Percentiles rank a stretch among this genome's conserved stretches.
Evolutionary conservation across 805 yeast genomes (phyloP).

Genomic region (Ogataea minuta): DNA sequence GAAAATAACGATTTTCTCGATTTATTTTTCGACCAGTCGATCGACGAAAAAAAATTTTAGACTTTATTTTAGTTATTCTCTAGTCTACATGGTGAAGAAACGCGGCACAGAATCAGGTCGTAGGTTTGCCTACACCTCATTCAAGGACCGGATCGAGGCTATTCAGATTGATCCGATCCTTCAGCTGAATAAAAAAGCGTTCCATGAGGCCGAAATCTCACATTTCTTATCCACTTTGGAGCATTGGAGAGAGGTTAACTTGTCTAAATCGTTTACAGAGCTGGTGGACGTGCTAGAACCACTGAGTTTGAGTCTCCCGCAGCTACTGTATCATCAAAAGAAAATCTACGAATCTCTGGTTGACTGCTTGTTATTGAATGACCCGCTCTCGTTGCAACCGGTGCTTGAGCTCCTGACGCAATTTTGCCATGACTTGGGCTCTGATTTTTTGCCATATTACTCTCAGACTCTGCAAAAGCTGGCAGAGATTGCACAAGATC

Average conservation of each 20-base stretch:
- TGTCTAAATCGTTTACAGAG: slow-evolving; percentile 66
- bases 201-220: slow-evolving; percentile 70
- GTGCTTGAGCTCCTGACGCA: slow-evolving; percentile 76
- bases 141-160: slow-evolving; percentile 79
- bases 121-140: slow-evolving; percentile 66
- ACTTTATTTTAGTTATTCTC: slow-evolving; percentile 1
- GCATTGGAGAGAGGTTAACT: slow-evolving; percentile 85
- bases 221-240: slow-evolving; percentile 76
- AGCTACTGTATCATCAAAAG: slow-evolving; percentile 67
- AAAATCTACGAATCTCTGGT: slow-evolving; percentile 46
- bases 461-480: slow-evolving; percentile 49
- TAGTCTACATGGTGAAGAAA: slow-evolving; percentile 31
- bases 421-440: slow-evolving; percentile 87
- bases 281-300: slow-evolving; percentile 57
- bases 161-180: slow-evolving; percentile 73
- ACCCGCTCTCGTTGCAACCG: slow-evolving; percentile 75
- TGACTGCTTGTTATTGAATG: slow-evolving; percentile 51
- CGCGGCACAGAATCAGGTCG: slow-evolving; percentile 55
- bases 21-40: slow-evolving; percentile 6
- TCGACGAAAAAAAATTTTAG: slow-evolving; percentile 11
- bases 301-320: slow-evolving; percentile 70
- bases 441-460: slow-evolving; percentile 77
- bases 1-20: slow-evolving; percentile 1
- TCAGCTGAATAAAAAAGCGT: slow-evolving; percentile 55
- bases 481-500: slow-evolving; percentile 47